Conservation (phyloP, 768 basidiomycete genomes). For the Russula foetens region DNA sequence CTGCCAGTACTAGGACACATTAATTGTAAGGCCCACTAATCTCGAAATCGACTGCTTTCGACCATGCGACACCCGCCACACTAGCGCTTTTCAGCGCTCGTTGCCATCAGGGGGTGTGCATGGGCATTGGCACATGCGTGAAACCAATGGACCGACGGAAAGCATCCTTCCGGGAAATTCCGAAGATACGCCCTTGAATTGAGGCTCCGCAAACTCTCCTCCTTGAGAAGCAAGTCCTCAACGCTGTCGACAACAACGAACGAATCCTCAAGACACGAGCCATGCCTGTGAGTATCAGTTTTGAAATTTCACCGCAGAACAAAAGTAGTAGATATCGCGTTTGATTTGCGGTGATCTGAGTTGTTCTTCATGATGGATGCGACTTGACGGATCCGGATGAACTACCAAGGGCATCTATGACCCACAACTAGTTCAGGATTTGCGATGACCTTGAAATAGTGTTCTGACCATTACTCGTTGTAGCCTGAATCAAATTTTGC, state of each 20-base stretch:
- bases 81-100: too few relatives aligned
- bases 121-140: too few relatives aligned
- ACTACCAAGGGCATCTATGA: too few relatives aligned
- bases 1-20: too few relatives aligned
- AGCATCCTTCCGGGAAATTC: neutral
- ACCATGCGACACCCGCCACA: too few relatives aligned
- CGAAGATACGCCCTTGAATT: neutral
- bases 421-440: neutral
- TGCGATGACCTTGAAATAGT: neutral
- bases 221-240: too few relatives aligned
- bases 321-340: neutral
- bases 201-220: constrained; percentile 16
- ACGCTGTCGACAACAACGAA: constrained; percentile 8
- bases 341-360: neutral
- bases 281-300: constrained; percentile 17
- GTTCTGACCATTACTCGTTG: neutral
- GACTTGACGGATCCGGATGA: neutral
- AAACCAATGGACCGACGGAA: neutral
- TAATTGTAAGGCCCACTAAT: too few relatives aligned
- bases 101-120: too few relatives aligned
- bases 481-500: constrained; percentile 68
- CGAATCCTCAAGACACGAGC: constrained; percentile 8
- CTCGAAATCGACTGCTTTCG: too few relatives aligned
- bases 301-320: neutral
- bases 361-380: constrained; percentile 2